Evolutionary conservation across 2,329 filamentous ascomycete genomes (phyloP).

Genomic region (Amauroascus verrucosus): DNA sequence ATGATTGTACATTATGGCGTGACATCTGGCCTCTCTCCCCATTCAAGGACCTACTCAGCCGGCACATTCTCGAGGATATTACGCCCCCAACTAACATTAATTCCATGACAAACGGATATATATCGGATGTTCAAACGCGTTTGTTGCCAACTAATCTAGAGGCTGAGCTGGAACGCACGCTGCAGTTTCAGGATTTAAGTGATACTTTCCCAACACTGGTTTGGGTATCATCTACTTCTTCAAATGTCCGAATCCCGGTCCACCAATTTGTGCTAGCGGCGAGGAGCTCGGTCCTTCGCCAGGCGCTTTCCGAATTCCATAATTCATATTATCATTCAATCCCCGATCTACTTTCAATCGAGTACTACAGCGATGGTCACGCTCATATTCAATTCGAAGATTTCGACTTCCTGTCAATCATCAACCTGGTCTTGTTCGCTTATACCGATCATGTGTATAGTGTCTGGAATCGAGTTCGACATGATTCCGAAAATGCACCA

Average conservation of each 20-base stretch:
- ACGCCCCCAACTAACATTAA: neutral
- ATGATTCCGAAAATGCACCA: constrained; percentile 54
- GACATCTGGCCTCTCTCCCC: constrained; percentile 62
- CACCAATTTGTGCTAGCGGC: constrained; percentile 72
- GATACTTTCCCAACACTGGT: constrained; percentile 24
- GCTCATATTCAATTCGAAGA: constrained; percentile 55
- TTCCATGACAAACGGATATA: neutral
- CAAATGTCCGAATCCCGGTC: constrained; percentile 62
- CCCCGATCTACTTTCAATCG: constrained; percentile 52
- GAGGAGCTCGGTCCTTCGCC: constrained; percentile 59
- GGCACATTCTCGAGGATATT: constrained; percentile 25
- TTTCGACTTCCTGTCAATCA: constrained; percentile 64
- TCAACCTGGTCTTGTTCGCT: constrained; percentile 68
- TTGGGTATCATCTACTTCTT: constrained; percentile 47
- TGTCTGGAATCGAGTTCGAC: constrained; percentile 71
- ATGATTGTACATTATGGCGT: constrained; percentile 59
- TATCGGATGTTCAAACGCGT: neutral
- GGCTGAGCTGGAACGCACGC: constrained; percentile 25
- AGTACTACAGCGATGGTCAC: constrained; percentile 42
- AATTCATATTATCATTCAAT: constrained; percentile 46
- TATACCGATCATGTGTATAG: constrained; percentile 75
- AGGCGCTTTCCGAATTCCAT: constrained; percentile 50
- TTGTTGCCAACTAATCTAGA: constrained; percentile 8
- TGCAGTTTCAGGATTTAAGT: constrained; percentile 20
- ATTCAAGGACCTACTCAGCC: constrained; percentile 48